These are phyloP conservation scores for Blumeria hordei DNA, from an alignment of 2,329 filamentous ascomycete genomes.

Conservation along the genomic window DNA sequence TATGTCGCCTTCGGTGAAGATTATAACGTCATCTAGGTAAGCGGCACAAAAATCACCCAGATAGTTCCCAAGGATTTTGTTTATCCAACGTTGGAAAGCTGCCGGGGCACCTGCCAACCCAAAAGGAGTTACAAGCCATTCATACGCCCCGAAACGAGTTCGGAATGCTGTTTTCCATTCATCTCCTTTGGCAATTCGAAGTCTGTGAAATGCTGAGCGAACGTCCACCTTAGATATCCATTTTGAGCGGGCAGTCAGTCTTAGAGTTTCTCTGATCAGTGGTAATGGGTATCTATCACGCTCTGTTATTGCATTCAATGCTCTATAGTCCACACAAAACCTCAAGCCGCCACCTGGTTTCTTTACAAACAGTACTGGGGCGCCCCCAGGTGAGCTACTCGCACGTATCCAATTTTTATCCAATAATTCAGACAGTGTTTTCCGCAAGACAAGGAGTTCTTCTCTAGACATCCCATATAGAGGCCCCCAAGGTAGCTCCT, in stretches of 20 bases:
- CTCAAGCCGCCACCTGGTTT: not conserved
- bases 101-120: not conserved
- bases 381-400: not conserved
- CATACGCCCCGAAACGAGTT: not conserved
- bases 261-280: not conserved
- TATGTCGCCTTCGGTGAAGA: not conserved
- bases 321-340: not conserved
- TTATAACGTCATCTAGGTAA: conserved; percentile 1
- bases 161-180: not conserved
- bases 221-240: not conserved
- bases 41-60: not conserved
- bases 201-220: not conserved
- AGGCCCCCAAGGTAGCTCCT: not conserved
- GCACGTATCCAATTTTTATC: not conserved
- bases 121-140: not conserved
- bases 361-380: not conserved
- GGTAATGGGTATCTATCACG: not conserved
- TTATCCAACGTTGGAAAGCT: not conserved
- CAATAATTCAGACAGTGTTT: not conserved
- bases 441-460: not conserved
- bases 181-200: not conserved
- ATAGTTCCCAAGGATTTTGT: not conserved
- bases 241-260: not conserved
- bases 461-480: not conserved
- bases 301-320: not conserved